Evolutionary conservation across 1,139 yeast species (phyloP).

Genomic region (Yamadazyma oceani): DNA sequence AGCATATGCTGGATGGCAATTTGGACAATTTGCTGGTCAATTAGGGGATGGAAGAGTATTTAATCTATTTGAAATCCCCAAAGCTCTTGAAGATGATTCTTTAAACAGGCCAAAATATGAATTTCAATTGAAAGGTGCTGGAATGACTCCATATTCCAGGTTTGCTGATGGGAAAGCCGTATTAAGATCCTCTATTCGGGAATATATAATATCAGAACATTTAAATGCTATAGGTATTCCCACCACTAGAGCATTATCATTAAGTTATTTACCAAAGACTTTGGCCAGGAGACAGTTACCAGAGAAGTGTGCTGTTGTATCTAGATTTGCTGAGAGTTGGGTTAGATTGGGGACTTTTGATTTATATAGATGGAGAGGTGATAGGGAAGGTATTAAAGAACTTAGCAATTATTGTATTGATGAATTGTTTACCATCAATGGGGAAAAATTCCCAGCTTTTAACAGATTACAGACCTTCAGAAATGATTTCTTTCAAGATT

Average conservation of each 20-base stretch:
- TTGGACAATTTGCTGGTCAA: constrained; percentile 96
- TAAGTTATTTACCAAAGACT: constrained; percentile 72
- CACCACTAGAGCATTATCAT: constrained; percentile 76
- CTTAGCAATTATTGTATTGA: constrained; percentile 74
- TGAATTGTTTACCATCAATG: constrained; percentile 51
- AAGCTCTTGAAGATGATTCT: constrained; percentile 14
- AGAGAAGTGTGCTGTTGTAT: constrained; percentile 83
- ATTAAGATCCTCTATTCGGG: constrained; percentile 81
- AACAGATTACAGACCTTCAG: constrained; percentile 17
- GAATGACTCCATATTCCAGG: constrained; percentile 86
- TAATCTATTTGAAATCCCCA: constrained; percentile 69
- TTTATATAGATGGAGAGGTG: constrained; percentile 72
- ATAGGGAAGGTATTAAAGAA: constrained; percentile 57
- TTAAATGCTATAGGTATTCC: constrained; percentile 83
- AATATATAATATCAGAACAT: constrained; percentile 82
- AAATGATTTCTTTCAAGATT: constrained; percentile 22
- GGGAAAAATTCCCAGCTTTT: constrained; percentile 35
- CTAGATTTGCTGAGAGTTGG: constrained; percentile 87
- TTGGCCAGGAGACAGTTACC: constrained; percentile 68
- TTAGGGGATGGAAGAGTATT: constrained; percentile 93
- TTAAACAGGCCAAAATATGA: constrained; percentile 48
- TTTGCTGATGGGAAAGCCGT: constrained; percentile 98
- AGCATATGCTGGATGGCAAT: constrained; percentile 95
- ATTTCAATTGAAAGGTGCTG: constrained; percentile 87
- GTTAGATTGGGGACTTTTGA: constrained; percentile 89